phyloP scores from a whole-genome alignment of 2,329 filamentous ascomycete species.

The Plenodomus biglobosus region DNA sequence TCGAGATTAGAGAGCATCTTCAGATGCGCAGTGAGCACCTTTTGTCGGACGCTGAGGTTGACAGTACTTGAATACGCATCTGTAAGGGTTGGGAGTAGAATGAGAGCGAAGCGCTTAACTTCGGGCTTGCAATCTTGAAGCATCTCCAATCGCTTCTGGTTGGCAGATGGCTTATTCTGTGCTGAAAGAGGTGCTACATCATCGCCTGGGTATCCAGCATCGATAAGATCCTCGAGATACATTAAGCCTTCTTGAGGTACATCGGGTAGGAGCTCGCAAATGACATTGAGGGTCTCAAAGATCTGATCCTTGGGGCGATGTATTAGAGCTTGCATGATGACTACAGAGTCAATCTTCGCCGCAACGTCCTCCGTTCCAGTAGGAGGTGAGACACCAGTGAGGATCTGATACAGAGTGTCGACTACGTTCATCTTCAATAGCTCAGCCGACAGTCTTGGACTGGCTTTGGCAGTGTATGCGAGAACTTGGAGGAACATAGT shows the following conservation, averaged over 20 bases:
- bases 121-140: conserved; percentile 81
- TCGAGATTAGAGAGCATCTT: conserved; percentile 99
- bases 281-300: conserved; percentile 94
- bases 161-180: conserved; percentile 59
- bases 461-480: conserved; percentile 85
- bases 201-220: conserved; percentile 53
- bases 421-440: conserved; percentile 96
- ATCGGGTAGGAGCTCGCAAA: conserved; percentile 87
- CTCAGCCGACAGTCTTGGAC: conserved; percentile 82
- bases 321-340: conserved; percentile 98
- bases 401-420: conserved; percentile 94
- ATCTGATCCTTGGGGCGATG: conserved; percentile 95
- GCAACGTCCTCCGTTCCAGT: conserved; percentile 74
- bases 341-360: conserved; percentile 88
- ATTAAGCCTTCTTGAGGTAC: conserved; percentile 61
- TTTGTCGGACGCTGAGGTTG: conserved; percentile 90
- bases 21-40: conserved; percentile 90
- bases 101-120: conserved; percentile 87
- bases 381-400: conserved; percentile 93
- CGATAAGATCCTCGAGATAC: conserved; percentile 54
- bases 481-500: conserved; percentile 93
- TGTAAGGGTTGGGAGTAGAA: conserved; percentile 90
- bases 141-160: conserved; percentile 80
- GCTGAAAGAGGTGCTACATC: conserved; percentile 49
- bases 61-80: conserved; percentile 98